Percentiles rank a stretch among this genome's conserved stretches.
Evolutionary conservation across 352 stramenopile species (phyloP).

Genomic region (Phytopythium boreale): DNA sequence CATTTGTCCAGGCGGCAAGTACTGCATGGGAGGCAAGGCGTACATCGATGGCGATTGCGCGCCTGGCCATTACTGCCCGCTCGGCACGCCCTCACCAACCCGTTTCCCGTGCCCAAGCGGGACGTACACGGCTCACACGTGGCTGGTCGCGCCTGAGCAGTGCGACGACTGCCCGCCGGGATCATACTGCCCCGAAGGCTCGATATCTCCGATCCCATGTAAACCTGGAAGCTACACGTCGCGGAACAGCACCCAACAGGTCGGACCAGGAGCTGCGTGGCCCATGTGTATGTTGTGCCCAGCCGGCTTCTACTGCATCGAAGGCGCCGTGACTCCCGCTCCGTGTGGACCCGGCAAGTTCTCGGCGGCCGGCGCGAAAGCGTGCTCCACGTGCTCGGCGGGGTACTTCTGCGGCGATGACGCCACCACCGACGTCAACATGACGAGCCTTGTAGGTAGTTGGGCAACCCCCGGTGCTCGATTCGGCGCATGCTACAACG

Average conservation of each 20-base stretch:
- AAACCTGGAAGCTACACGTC: constrained; percentile 74
- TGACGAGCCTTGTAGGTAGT: constrained; percentile 48
- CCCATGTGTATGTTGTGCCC: constrained; percentile 73
- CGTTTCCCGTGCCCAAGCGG: constrained; percentile 83
- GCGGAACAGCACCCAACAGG: constrained; percentile 64
- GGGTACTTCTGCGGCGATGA: constrained; percentile 80
- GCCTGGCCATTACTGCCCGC: constrained; percentile 88
- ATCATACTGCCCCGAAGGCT: constrained; percentile 70
- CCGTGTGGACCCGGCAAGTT: constrained; percentile 74
- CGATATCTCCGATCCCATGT: constrained; percentile 56
- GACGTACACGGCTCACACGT: constrained; percentile 75
- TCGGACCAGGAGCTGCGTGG: constrained; percentile 52
- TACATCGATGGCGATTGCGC: constrained; percentile 70
- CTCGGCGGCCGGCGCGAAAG: constrained; percentile 49
- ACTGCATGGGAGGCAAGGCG: constrained; percentile 80
- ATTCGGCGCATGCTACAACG: constrained; percentile 84
- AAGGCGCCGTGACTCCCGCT: constrained; percentile 49
- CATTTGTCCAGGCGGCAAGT: constrained; percentile 80
- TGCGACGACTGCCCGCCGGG: constrained; percentile 78
- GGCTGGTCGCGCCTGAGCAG: constrained; percentile 68
- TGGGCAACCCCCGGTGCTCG: constrained; percentile 58
- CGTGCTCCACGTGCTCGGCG: constrained; percentile 54
- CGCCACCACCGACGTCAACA: constrained; percentile 61
- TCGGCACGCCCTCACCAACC: constrained; percentile 58
- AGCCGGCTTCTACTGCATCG: constrained; percentile 78